A percentile compares a stretch with the other conserved stretches of the same genome.
phyloP scores from a whole-genome alignment of 2,329 filamentous ascomycete genomes.

The Pseudodiploospora longispora region DNA sequence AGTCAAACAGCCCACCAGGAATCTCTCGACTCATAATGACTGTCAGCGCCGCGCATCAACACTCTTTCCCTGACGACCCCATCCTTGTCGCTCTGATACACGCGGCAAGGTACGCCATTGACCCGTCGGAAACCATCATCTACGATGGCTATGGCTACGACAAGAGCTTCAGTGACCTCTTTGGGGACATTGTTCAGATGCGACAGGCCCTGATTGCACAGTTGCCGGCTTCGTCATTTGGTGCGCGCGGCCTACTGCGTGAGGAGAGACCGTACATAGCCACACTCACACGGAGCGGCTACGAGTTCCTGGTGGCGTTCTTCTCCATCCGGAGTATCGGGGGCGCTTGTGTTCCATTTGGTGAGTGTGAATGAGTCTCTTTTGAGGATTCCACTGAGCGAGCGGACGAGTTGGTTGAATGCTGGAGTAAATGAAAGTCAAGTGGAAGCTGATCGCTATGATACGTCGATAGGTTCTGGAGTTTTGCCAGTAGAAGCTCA shows the following conservation, averaged over 20 bases:
- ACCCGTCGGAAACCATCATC: slow-evolving; percentile 3
- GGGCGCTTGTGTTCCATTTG: slow-evolving; percentile 13
- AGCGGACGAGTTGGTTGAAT: too few species aligned
- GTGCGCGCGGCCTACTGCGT: slow-evolving; percentile 4
- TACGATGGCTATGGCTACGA: slow-evolving; percentile 12
- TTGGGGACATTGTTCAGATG: slow-evolving; percentile 13
- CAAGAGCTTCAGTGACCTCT: slow-evolving; percentile 13
- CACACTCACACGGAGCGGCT: slow-evolving; percentile 12
- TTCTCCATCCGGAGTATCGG: slow-evolving; percentile 13
- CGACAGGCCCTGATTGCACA: slow-evolving; percentile 5
- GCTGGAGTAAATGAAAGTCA: too few species aligned
- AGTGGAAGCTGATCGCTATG: too few species aligned
- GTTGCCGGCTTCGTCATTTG: slow-evolving; percentile 5
- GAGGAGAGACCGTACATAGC: slow-evolving; percentile 7
- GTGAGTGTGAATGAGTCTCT: slow-evolving; percentile 1
- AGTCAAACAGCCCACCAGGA: too few species aligned
- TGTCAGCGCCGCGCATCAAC: too few species aligned
- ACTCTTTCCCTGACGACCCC: slow-evolving; percentile 9
- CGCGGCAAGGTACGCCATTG: slow-evolving; percentile 4
- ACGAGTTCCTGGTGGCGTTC: slow-evolving; percentile 17
- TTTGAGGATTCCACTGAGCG: too few species aligned
- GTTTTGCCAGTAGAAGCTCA: slow-evolving; percentile 11
- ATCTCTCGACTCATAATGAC: too few species aligned
- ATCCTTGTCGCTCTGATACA: slow-evolving; percentile 11
- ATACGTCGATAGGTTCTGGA: neutral